These are phyloP conservation scores for Citrus unshiu DNA, from an alignment of 345 rosid species.

Conservation along the genomic window DNA sequence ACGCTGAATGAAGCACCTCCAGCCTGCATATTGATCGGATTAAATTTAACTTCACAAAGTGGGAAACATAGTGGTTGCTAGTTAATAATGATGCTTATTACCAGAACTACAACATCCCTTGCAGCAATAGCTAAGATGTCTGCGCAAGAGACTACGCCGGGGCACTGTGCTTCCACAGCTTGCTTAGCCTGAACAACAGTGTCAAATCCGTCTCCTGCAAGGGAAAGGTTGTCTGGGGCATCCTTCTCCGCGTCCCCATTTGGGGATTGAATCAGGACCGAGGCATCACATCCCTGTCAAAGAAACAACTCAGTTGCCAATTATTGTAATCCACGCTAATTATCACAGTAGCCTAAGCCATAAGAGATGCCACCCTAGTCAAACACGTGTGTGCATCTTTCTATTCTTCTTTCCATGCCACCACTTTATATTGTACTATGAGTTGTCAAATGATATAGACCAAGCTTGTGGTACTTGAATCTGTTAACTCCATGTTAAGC, in stretches of 20 bases:
- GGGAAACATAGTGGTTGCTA: background rate
- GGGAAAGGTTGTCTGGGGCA: conserved; percentile 68
- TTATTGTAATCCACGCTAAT: no score
- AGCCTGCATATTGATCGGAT: conserved; percentile 34
- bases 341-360: no score
- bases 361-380: background rate
- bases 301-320: background rate
- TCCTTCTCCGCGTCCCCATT: conserved; percentile 86
- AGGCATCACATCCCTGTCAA: conserved; percentile 84
- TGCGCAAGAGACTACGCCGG: conserved; percentile 75
- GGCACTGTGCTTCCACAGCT: conserved; percentile 70
- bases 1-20: conserved; percentile 74
- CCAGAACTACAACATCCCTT: conserved; percentile 75
- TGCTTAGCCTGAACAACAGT: conserved; percentile 65
- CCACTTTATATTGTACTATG: background rate
- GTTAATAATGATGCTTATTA: conserved; percentile 22
- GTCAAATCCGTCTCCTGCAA: conserved; percentile 94
- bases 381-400: background rate
- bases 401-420: background rate
- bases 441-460: background rate
- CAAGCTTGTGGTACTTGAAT: background rate
- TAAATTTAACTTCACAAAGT: background rate
- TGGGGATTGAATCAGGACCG: conserved; percentile 59
- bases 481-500: background rate
- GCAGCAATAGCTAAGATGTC: conserved; percentile 79